Evolutionary conservation across 139 green algal species (phyloP).

Genomic region (Micromonas commoda): DNA sequence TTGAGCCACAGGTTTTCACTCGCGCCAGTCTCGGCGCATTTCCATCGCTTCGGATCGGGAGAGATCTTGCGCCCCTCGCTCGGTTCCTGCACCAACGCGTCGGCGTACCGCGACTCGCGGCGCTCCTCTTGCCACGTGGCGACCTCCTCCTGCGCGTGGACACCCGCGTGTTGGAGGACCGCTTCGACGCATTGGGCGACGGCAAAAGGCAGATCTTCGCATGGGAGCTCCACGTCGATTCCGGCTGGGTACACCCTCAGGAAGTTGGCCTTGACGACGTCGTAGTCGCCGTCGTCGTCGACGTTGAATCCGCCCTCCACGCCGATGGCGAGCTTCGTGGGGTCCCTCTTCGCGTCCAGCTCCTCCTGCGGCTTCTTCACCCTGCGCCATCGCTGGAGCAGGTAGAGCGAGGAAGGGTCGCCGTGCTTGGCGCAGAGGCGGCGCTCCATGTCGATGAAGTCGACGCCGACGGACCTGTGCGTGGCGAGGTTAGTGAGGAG

Average conservation of each 20-base stretch:
- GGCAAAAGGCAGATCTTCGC: conserved; percentile 63
- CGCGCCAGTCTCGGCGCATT: conserved; percentile 68
- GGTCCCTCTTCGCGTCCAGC: not conserved
- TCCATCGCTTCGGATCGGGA: conserved; percentile 72
- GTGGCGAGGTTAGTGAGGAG: conserved; percentile 87
- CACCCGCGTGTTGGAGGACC: conserved; percentile 67
- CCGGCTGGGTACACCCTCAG: conserved; percentile 44
- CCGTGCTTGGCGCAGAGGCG: too few relatives aligned
- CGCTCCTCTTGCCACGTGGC: conserved; percentile 47
- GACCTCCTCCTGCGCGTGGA: conserved; percentile 37
- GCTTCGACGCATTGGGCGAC: conserved; percentile 60
- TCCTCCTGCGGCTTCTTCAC: conserved; percentile 5
- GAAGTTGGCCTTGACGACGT: conserved; percentile 39
- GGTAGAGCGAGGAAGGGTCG: conserved; percentile 69
- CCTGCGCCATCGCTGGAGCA: conserved; percentile 61
- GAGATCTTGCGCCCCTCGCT: conserved; percentile 56
- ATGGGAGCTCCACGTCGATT: conserved; percentile 49
- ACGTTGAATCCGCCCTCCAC: conserved; percentile 15
- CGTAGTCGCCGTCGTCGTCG: conserved; percentile 32
- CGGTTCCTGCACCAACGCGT: conserved; percentile 69
- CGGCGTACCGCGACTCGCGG: conserved; percentile 74
- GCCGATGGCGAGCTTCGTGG: conserved; percentile 25
- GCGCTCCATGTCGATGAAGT: conserved; percentile 68
- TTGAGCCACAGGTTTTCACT: conserved; percentile 98
- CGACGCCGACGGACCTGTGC: conserved; percentile 60